Percentiles rank a stretch among this genome's conserved stretches.
Conservation (phyloP, 148 eudicot genomes). For the Talinum fruticosum region DNA sequence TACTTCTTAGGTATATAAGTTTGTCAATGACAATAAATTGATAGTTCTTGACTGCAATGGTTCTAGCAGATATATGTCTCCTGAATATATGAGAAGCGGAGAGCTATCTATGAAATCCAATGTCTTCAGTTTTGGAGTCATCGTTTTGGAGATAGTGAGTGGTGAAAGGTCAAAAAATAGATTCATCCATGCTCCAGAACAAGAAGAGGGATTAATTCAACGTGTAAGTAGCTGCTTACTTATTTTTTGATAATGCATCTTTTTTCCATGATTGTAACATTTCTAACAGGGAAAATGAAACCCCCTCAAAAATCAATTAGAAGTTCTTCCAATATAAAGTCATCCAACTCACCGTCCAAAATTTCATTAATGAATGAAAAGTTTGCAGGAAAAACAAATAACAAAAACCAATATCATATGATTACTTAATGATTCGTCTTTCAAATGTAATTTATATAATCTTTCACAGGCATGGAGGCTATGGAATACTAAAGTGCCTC, state of each 20-base stretch:
- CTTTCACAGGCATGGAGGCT: slow-evolving; percentile 23
- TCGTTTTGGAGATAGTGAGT: slow-evolving; percentile 23
- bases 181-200: not conserved
- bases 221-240: slow-evolving; percentile 22
- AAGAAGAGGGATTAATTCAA: slow-evolving; percentile 14
- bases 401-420: too few relatives aligned
- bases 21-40: not conserved
- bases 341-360: too few relatives aligned
- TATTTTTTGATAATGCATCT: too few relatives aligned
- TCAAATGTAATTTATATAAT: too few relatives aligned
- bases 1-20: too few relatives aligned
- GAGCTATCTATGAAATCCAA: slow-evolving; percentile 19
- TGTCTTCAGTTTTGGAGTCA: slow-evolving; percentile 26
- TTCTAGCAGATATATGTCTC: slow-evolving; percentile 26
- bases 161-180: slow-evolving; percentile 11
- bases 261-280: too few relatives aligned
- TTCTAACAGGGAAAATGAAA: too few relatives aligned
- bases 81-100: slow-evolving; percentile 23
- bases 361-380: too few relatives aligned
- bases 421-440: too few relatives aligned
- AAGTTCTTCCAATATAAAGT: too few relatives aligned
- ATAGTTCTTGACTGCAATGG: not conserved
- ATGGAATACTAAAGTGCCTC: slow-evolving; percentile 11
- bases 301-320: too few relatives aligned
- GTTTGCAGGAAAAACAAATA: too few relatives aligned